These are phyloP conservation scores for Plasmodiophora brassicae DNA, from an alignment of 208 protist species.

Conservation along the genomic window DNA sequence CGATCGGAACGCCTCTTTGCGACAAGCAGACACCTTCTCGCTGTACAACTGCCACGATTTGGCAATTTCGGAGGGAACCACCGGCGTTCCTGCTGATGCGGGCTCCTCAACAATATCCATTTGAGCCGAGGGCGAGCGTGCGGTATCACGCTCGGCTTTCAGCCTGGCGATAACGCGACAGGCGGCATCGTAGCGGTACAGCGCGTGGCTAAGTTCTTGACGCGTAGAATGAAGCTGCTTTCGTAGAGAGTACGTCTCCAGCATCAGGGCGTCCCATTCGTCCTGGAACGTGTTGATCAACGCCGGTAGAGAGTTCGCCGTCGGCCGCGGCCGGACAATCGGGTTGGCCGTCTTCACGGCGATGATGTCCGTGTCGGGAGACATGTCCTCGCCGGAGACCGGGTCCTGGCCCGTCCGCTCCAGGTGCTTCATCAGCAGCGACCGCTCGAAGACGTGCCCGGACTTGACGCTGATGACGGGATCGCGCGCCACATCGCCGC, in stretches of 20 bases:
- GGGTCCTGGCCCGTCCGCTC: conserved; percentile 67
- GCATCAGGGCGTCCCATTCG: conserved; percentile 95
- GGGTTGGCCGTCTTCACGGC: conserved; percentile 9
- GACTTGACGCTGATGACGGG: conserved; percentile 86
- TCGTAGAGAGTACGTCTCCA: conserved; percentile 91
- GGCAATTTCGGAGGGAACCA: background rate
- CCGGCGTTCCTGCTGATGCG: no score
- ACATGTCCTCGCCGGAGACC: conserved; percentile 24
- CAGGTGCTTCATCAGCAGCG: conserved; percentile 87
- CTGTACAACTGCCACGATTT: background rate
- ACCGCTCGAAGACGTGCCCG: conserved; percentile 88
- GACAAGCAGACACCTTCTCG: background rate
- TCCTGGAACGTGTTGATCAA: conserved; percentile 87
- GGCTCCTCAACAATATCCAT: background rate
- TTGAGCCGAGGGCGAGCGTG: conserved; percentile 42
- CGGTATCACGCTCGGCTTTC: conserved; percentile 72
- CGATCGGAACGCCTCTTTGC: background rate
- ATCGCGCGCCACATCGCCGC: conserved; percentile 72
- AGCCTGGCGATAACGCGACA: conserved; percentile 93
- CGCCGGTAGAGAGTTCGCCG: conserved; percentile 73
- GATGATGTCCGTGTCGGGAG: conserved; percentile 36
- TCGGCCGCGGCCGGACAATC: conserved; percentile 53
- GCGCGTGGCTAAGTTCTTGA: conserved; percentile 89
- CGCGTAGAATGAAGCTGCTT: conserved; percentile 74
- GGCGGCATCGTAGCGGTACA: conserved; percentile 97